Evolutionary conservation across 1,284 basidiomycete genomes (phyloP).

Genomic region (Cryptococcus sp.): DNA sequence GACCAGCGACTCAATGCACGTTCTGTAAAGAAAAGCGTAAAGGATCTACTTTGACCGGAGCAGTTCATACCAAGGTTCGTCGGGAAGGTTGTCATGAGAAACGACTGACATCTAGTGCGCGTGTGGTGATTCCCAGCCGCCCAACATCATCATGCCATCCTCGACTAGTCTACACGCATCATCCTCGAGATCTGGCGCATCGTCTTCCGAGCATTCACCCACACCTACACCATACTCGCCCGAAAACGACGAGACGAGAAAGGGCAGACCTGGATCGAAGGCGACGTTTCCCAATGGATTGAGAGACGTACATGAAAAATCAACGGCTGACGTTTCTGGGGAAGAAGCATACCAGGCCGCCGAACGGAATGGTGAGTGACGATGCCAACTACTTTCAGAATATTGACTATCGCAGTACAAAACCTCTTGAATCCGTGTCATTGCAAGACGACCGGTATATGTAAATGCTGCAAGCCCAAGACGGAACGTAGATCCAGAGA

Average conservation of each 20-base stretch:
- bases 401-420: slow-evolving; percentile 34
- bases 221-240: not conserved
- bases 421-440: slow-evolving; percentile 46
- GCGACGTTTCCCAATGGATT: slow-evolving; percentile 48
- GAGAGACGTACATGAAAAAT: slow-evolving; percentile 47
- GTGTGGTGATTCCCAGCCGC: slow-evolving; percentile 29
- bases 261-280: slow-evolving; percentile 36
- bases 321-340: slow-evolving; percentile 41
- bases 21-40: slow-evolving; percentile 71
- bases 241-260: slow-evolving; percentile 17
- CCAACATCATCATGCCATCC: slow-evolving; percentile 5
- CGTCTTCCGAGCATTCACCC: not conserved
- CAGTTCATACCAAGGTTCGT: slow-evolving; percentile 41
- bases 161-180: slow-evolving; percentile 36
- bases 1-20: slow-evolving; percentile 73
- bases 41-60: slow-evolving; percentile 42
- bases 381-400: slow-evolving; percentile 40
- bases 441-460: slow-evolving; percentile 50
- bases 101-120: slow-evolving; percentile 28
- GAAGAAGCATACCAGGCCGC: slow-evolving; percentile 26
- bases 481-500: slow-evolving; percentile 1
- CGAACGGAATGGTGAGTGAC: slow-evolving; percentile 47
- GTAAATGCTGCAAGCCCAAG: slow-evolving; percentile 57
- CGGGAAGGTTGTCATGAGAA: not conserved
- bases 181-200: slow-evolving; percentile 49